Conservation (phyloP, 2,329 filamentous ascomycete species). For the Septoria petroselini region DNA sequence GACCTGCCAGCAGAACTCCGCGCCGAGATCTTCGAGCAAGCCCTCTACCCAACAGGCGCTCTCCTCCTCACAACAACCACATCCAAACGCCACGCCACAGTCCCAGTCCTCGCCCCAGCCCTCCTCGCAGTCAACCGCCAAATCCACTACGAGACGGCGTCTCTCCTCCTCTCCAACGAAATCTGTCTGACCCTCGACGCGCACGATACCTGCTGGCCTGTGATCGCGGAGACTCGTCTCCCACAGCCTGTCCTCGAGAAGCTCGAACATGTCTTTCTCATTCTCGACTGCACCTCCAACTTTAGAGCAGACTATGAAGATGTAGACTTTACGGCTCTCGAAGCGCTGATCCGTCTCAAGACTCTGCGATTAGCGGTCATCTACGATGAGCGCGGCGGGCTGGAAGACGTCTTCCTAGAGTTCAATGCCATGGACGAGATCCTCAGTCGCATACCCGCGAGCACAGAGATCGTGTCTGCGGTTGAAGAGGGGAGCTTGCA, state of each 20-base stretch:
- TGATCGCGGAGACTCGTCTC: constrained; percentile 26
- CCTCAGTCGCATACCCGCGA: background rate
- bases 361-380: constrained; percentile 14
- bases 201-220: constrained; percentile 30
- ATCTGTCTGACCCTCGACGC: constrained; percentile 43
- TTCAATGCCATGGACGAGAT: constrained; percentile 6
- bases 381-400: background rate
- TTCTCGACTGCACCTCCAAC: constrained; percentile 29
- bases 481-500: constrained; percentile 18
- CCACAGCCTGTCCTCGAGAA: constrained; percentile 25
- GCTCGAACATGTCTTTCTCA: constrained; percentile 26
- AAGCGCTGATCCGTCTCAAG: constrained; percentile 10
- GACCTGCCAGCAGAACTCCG: constrained; percentile 31
- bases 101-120: constrained; percentile 37
- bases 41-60: constrained; percentile 25
- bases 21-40: constrained; percentile 26
- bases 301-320: constrained; percentile 26
- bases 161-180: constrained; percentile 38
- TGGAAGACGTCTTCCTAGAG: background rate
- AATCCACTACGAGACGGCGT: constrained; percentile 41
- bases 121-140: constrained; percentile 42
- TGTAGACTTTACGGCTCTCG: constrained; percentile 26
- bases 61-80: constrained; percentile 25
- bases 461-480: constrained; percentile 16
- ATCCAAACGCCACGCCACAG: constrained; percentile 22